phyloP scores from a whole-genome alignment of 2,329 filamentous ascomycete genomes.

The Sarocladium brachiariae region DNA sequence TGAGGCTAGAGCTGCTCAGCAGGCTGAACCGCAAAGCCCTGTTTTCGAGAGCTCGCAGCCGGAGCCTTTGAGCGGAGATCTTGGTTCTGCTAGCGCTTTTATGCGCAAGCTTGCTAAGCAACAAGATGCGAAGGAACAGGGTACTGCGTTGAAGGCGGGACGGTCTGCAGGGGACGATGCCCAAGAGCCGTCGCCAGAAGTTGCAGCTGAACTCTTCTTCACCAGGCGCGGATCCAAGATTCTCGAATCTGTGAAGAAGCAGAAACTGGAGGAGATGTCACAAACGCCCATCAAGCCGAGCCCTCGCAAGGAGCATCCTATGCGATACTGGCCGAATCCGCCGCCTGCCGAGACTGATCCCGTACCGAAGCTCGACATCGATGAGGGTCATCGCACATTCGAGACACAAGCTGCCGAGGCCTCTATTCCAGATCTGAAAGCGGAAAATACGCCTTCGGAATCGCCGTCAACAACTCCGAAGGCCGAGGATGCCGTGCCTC shows the following conservation, averaged over 20 bases:
- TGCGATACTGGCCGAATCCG: conserved; percentile 18
- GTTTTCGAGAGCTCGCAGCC: neutral
- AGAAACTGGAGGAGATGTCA: conserved; percentile 12
- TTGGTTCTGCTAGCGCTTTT: neutral
- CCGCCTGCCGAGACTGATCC: neutral
- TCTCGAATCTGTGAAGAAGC: conserved; percentile 29
- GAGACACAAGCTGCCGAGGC: conserved; percentile 1
- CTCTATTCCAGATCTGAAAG: neutral
- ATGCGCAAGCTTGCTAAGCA: neutral
- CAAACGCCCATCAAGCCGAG: conserved; percentile 11
- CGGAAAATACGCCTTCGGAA: neutral
- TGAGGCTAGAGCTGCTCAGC: conserved; percentile 4
- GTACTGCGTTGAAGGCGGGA: neutral
- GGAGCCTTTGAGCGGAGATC: neutral
- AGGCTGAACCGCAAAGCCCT: neutral
- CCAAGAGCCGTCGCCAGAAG: conserved; percentile 28
- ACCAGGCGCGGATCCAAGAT: conserved; percentile 38
- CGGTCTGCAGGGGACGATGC: conserved; percentile 14
- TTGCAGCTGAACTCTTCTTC: conserved; percentile 43
- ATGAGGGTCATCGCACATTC: neutral
- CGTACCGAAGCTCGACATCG: neutral
- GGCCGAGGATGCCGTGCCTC: neutral
- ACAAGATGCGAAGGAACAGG: neutral
- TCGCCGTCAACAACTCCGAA: neutral
- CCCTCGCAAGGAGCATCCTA: conserved; percentile 28